Evolutionary conservation across 495 filamentous ascomycete genomes (phyloP), one percentile per base, ranked within the genome.

Genomic region (Durotheca rogersii): DNA sequence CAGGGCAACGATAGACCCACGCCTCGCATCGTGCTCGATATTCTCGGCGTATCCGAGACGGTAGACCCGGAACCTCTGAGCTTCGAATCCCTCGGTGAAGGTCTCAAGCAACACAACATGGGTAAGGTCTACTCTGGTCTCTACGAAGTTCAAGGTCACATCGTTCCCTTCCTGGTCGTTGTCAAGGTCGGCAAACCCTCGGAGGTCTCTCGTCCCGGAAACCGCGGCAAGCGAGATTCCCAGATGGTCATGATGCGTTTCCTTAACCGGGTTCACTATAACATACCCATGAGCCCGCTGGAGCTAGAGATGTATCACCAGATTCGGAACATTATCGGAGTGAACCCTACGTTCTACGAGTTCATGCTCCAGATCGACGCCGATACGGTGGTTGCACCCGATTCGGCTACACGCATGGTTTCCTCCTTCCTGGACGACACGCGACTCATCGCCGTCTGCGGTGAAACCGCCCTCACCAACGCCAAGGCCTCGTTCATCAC

Each of bases 241-340:
- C 93, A 99, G 72, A 95, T 97, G 84, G 73, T 97, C 51, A 73
- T 96, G 48, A 96, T 99, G 91, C 83, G 93, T 49, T 99, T 97
- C 82, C 76, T 99, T 59, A 97, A 97, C 77, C 87, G 93, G 41
- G 88, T 99, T 35, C 93, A 97, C 69, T 95, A 99, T 76, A 95
- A 95, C 66, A 72, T 88, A 31, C 75, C 94, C 11, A 99, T 99
- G 93, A 93, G 82, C 58, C 93, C 93, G 16, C 80, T 99, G 53
- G 94, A 99, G 68, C 78, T 99, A 30, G 93, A 99, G 66, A 96
- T 99, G 84, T 88, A 95, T 67, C 93, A 99, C 63, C 94, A 99
- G 62, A 96, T 99, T 61, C 86, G 90, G 39, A 99, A 99, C 67
- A 91, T 99, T 60, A 99, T 99, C 54, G 93, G 93, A 41, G 93